phyloP scores from a whole-genome alignment of 192 early-diverging fungal genomes.

The Obelidium mucronatum region DNA sequence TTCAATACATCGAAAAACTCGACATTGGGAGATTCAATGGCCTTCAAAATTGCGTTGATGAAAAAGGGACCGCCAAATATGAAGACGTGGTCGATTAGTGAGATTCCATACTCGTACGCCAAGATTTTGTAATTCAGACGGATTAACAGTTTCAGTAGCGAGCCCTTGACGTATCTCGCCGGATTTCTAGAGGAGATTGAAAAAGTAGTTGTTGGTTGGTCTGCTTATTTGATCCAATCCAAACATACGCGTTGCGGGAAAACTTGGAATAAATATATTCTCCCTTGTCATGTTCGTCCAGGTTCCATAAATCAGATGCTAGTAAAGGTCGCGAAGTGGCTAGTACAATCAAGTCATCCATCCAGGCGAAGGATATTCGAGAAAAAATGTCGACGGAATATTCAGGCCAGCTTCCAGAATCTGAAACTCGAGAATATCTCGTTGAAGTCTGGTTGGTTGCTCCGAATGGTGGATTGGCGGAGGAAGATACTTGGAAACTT shows the following conservation, averaged over 20 bases:
- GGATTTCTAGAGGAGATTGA: not conserved
- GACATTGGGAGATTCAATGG: conserved; percentile 11
- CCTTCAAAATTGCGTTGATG: conserved; percentile 26
- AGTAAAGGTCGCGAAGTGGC: conserved; percentile 40
- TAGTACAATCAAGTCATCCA: conserved; percentile 47
- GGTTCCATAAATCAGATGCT: conserved; percentile 52
- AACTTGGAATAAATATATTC: conserved; percentile 7
- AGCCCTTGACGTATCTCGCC: not conserved
- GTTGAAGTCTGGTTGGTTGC: no score
- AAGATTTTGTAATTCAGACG: conserved; percentile 16
- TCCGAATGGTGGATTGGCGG: not conserved
- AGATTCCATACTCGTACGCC: conserved; percentile 30
- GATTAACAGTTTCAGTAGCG: conserved; percentile 9
- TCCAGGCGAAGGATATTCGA: conserved; percentile 56
- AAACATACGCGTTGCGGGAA: not conserved
- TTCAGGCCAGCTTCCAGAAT: conserved; percentile 33
- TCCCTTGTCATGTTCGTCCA: conserved; percentile 41
- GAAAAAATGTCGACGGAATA: conserved; percentile 29
- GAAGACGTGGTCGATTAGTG: conserved; percentile 33
- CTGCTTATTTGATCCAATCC: not conserved
- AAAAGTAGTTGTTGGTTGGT: no score
- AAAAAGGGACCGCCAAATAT: conserved; percentile 33
- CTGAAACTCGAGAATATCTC: not conserved
- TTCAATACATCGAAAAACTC: conserved; percentile 19
- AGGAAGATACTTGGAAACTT: not conserved